A percentile compares a stretch with the other conserved stretches of the same genome.
Evolutionary conservation across 2,329 filamentous ascomycete genomes (phyloP).

Genomic region (Aspergillus ochraceoroseus): DNA sequence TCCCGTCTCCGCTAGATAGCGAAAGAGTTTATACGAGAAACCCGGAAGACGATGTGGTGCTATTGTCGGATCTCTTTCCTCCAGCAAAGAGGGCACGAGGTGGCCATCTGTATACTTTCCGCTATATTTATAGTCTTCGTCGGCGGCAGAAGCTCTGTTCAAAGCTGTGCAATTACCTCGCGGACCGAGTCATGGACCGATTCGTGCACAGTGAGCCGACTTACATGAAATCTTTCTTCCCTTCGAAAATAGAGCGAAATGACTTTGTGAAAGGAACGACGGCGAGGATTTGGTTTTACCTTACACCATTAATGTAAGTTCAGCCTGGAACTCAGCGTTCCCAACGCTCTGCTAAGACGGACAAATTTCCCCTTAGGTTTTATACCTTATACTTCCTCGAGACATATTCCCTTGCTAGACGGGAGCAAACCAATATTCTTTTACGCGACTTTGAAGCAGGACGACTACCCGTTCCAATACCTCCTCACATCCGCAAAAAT

Average conservation of each 20-base stretch:
- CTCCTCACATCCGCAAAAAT: conserved; percentile 30
- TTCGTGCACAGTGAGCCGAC: conserved; percentile 33
- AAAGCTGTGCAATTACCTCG: conserved; percentile 39
- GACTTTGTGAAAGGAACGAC: conserved; percentile 33
- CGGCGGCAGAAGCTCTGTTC: conserved; percentile 39
- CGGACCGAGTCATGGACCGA: conserved; percentile 40
- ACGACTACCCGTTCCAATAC: conserved; percentile 36
- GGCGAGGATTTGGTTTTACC: conserved; percentile 36
- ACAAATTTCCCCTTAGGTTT: conserved; percentile 30
- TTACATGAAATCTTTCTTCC: conserved; percentile 32
- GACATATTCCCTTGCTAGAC: conserved; percentile 36
- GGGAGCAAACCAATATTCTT: conserved; percentile 36
- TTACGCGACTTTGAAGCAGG: conserved; percentile 39
- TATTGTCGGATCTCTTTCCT: conserved; percentile 43
- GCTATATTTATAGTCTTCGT: conserved; percentile 38
- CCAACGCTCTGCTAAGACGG: conserved; percentile 1
- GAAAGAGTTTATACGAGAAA: conserved; percentile 39
- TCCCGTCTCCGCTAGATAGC: conserved; percentile 38
- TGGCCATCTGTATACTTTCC: conserved; percentile 40
- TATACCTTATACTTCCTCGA: conserved; percentile 42
- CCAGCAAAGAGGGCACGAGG: conserved; percentile 35
- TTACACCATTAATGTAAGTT: conserved; percentile 41
- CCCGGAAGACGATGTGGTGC: conserved; percentile 42
- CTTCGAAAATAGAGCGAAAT: conserved; percentile 33
- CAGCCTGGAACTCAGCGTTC: background rate